Conservation (phyloP, 2,329 filamentous ascomycete species). For the Aureobasidium subglaciale region DNA sequence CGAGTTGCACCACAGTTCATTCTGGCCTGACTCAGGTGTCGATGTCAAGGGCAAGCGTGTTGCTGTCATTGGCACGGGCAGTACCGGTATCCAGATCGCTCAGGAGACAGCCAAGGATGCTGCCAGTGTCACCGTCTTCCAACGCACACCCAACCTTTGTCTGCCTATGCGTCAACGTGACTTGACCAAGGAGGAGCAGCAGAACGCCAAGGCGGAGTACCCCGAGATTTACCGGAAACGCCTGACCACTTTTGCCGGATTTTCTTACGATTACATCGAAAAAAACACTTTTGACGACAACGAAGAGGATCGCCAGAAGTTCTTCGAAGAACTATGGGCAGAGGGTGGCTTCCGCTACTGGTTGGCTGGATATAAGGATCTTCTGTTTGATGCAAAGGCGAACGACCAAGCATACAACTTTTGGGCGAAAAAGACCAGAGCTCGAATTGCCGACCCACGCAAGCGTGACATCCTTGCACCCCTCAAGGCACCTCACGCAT, state of each 20-base stretch:
- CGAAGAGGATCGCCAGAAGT: slow-evolving; percentile 36
- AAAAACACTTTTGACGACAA: slow-evolving; percentile 46
- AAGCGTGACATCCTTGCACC: slow-evolving; percentile 43
- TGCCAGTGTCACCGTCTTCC: slow-evolving; percentile 50
- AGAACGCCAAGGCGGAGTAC: slow-evolving; percentile 36
- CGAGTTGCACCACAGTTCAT: slow-evolving; percentile 33
- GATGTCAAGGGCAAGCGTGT: slow-evolving; percentile 33
- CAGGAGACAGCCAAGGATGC: slow-evolving; percentile 28
- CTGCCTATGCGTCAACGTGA: slow-evolving; percentile 51
- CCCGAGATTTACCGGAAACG: slow-evolving; percentile 45
- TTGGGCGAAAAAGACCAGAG: slow-evolving; percentile 39
- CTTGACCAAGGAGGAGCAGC: slow-evolving; percentile 46
- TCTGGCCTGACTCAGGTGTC: slow-evolving; percentile 32
- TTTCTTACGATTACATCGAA: slow-evolving; percentile 50
- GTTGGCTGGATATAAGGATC: slow-evolving; percentile 36
- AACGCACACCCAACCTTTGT: slow-evolving; percentile 59
- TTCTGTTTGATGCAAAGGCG: slow-evolving; percentile 34
- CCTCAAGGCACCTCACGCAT: slow-evolving; percentile 37
- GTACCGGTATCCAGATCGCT: slow-evolving; percentile 36
- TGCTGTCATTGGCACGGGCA: slow-evolving; percentile 37
- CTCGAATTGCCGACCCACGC: slow-evolving; percentile 36
- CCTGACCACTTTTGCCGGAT: slow-evolving; percentile 51
- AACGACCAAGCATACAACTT: slow-evolving; percentile 41
- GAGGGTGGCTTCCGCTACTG: slow-evolving; percentile 36
- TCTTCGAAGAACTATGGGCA: slow-evolving; percentile 37